Evolutionary conservation across 1,284 basidiomycete genomes (phyloP), one percentile per base, ranked within the genome.

Genomic region (Microbotryomycetes sp.): DNA sequence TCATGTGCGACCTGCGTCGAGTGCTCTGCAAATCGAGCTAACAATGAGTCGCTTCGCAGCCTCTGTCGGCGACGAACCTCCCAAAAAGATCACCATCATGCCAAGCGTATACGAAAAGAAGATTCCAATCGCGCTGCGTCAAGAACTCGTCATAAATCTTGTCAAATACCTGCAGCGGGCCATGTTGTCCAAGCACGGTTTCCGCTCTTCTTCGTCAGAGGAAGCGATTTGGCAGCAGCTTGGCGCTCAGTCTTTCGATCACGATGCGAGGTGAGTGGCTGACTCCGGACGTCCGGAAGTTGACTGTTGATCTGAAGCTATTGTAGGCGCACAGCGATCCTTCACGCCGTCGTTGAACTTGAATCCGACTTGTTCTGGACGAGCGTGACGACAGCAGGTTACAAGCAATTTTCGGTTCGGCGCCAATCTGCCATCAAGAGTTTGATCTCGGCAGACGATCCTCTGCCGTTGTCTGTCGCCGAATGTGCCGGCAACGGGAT

Each of bases 281-380:
- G 50, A n/a, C 26, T 13, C 16, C n/a, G 49, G n/a, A 16, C 23
- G 45, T 4, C 13, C 30, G 28, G 9, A 21, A 15, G 35, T 30
- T 54, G 18, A 23, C 15, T 23, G 7, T 7, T 2, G 23, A 16
- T 30, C 21, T 5, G 52, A 31, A 3, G 26, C n/a, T 7, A 27
- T 52, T 29, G 24, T 52, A 64, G 62, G 30, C 45, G 50, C 11
- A 35, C 45, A 18, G 57, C 55, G 29, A 51, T 65, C 24, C 30
- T 58, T 18, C 41, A 35, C 46, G 24, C 56, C 9, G 63, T 59
- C n/a, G n/a, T 65, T 24, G 59, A 58, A 47, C 31, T 59, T 35
- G 63, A 65, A 46, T 46, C 35, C 48, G 63, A 65, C 27, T 29
- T 65, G n/a, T 65, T 65, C 52, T 65, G 63, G 63, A 56, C 50